Conservation (phyloP, 75 land plant genomes). For the Sequoiadendron giganteum region DNA sequence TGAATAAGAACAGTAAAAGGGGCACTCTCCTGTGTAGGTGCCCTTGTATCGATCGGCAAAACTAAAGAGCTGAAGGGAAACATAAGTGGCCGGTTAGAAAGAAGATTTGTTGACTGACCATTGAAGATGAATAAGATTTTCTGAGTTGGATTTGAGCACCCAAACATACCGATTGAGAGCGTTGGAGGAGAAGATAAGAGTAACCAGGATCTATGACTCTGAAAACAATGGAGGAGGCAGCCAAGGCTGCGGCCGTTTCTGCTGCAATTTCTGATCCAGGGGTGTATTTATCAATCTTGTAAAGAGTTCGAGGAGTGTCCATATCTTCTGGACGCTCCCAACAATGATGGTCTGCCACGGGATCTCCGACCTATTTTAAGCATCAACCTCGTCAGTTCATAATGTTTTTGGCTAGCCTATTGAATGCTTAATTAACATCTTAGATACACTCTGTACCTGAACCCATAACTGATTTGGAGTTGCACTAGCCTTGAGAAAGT, state of each 20-base stretch:
- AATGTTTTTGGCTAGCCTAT: neutral
- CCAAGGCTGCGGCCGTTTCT: constrained; percentile 88
- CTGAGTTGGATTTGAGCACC: too few species aligned
- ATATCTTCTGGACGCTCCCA: constrained; percentile 49
- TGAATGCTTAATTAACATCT: neutral
- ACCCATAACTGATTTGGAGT: constrained; percentile 55
- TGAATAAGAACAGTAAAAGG: too few species aligned
- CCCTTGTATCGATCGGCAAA: too few species aligned
- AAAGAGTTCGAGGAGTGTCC: constrained; percentile 42
- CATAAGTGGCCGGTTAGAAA: too few species aligned
- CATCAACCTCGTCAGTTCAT: neutral
- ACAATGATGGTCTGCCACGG: constrained; percentile 35
- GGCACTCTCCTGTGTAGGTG: too few species aligned
- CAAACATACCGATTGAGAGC: constrained; percentile 49
- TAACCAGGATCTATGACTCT: constrained; percentile 34
- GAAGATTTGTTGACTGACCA: too few species aligned
- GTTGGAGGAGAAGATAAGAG: constrained; percentile 57
- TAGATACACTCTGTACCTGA: constrained; percentile 38
- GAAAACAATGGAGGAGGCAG: constrained; percentile 81
- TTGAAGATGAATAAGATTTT: too few species aligned
- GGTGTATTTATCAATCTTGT: constrained; percentile 15
- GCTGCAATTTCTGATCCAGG: constrained; percentile 48
- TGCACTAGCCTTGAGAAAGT: constrained; percentile 64
- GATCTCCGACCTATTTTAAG: constrained; percentile 28
- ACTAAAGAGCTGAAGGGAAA: too few species aligned